A percentile compares a stretch with the other conserved stretches of the same genome.
Evolutionary conservation across 208 protist genomes (phyloP).

Genomic region (Acanthamoeba polyphaga): DNA sequence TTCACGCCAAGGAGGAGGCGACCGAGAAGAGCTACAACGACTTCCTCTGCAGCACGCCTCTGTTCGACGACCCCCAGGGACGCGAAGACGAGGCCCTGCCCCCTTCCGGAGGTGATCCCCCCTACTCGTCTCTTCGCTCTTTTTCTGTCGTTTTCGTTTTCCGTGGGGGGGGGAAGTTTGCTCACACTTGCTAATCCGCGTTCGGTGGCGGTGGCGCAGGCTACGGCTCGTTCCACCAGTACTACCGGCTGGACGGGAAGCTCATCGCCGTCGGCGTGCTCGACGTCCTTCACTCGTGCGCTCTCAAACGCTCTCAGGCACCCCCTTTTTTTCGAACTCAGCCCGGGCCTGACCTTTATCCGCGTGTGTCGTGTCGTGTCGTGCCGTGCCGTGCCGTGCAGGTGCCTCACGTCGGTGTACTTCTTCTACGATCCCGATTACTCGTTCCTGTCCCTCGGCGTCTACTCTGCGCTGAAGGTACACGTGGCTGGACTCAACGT

Average conservation of each 20-base stretch:
- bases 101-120: neutral
- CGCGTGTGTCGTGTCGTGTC: neutral
- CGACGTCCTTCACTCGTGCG: constrained; percentile 78
- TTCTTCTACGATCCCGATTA: constrained; percentile 89
- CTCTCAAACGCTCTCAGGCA: neutral
- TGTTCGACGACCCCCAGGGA: constrained; percentile 4
- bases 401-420: constrained; percentile 89
- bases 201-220: neutral
- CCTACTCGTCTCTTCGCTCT: neutral
- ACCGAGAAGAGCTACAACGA: constrained; percentile 75
- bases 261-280: constrained; percentile 89
- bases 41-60: constrained; percentile 76
- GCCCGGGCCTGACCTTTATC: too few species aligned
- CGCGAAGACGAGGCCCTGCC: neutral
- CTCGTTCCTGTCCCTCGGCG: constrained; percentile 47
- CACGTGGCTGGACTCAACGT: neutral
- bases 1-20: constrained; percentile 23
- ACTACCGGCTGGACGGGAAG: constrained; percentile 83
- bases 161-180: neutral
- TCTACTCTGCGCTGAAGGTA: constrained; percentile 78
- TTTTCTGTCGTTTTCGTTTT: neutral
- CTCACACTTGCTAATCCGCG: neutral
- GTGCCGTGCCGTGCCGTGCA: neutral
- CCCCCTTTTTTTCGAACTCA: constrained; percentile 60
- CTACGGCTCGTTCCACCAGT: constrained; percentile 50